Evolutionary conservation across 257 asterid genomes (phyloP), one percentile per base, ranked within the genome.

Genomic region (Ocimum tenuiflorum): DNA sequence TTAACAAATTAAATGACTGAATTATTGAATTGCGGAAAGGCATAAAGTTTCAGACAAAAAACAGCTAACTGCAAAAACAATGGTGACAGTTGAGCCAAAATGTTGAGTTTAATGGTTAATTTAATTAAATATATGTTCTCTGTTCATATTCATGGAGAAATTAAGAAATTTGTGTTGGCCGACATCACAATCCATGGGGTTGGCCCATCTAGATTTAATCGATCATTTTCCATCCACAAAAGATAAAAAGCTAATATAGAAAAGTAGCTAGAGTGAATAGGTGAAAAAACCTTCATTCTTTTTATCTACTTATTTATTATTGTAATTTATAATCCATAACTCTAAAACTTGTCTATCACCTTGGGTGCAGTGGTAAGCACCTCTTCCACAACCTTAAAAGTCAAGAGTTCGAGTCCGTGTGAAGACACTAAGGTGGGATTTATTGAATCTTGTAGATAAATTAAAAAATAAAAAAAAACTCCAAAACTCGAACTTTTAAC

Each of bases 121-220:
- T 65, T 20, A 19, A 12, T 14, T 41, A 7, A 43, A 33, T 35
- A 53, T 35, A 17, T 41, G n/a, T n/a, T n/a, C n/a, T n/a, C n/a
- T n/a, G n/a, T n/a, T n/a, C n/a, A n/a, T n/a, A n/a, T 19, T 47
- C 8, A 14, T 15, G 1, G 0, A 52, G 13, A 46, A 43, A 17
- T 9, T 6, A 31, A 39, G 35, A 50, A 8, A 73, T 50, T 3
- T 27, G 0, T 35, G 15, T 50, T 70, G 76, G 76, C 82, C 70
- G 79, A 77, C 82, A 77, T 64, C 29, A 58, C 36, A 73, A 69
- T 77, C 78, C 75, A 39, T 64, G 1, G 22, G 54, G 42, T 50
- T 56, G 78, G 75, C 57, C 81, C 72, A 31, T 52, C 7, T 13
- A 52, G 78, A 73, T 51, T 60, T 17, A 22, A 43, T 35, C 24